Base-by-base conservation (phyloP, 345 rosid genomes). In the Salix caprea region DNA sequence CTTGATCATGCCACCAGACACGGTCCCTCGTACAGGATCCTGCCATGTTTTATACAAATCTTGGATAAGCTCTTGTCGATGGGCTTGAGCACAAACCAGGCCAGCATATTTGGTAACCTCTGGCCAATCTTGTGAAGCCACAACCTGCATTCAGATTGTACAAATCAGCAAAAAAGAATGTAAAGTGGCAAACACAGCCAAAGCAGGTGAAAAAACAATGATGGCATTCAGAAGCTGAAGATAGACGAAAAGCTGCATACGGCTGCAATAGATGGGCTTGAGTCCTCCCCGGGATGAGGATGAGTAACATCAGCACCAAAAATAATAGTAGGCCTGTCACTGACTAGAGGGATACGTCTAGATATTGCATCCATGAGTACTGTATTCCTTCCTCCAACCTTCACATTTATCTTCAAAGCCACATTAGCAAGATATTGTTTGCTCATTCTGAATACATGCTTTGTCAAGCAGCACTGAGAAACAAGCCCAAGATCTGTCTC, bases 301-400 rank as follows among this genome's bases (percentile, higher is more conserved):
- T 96, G 99, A 30, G 99, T 96, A n/a, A 96, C 99, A 86, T 96
- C 99, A 69, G 99, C 99, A 34, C 99, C 99, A 86, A 96, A 96
- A 70, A 96, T 96, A 37, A 96, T 92, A 23, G 99, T 96, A 2
- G 98, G 99, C 0, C 92, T 80, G 61, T 96, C 99, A 58, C 97
- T 94, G 72, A 96, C 99, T 24, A 96, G 85, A 84, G 99, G 99
- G 70, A 96, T 96, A 4, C 97, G 85, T 84, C 97, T 85, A 7
- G 97, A 91, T 72, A 96, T 66, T 11, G 99, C 99, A 88, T 94
- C 97, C 77, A 94, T 91, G 74, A 96, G 97, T 13, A 96, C 98
- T 2, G 98, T 96, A 70, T 96, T 96, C 81, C 98, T 88, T 76
- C 98, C 99, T 8, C 99, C 99, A 79, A 96, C 99, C 88, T 96